phyloP scores from a whole-genome alignment of 371 early-diverging fungal genomes.

The Encephalitozoon cuniculi region DNA sequence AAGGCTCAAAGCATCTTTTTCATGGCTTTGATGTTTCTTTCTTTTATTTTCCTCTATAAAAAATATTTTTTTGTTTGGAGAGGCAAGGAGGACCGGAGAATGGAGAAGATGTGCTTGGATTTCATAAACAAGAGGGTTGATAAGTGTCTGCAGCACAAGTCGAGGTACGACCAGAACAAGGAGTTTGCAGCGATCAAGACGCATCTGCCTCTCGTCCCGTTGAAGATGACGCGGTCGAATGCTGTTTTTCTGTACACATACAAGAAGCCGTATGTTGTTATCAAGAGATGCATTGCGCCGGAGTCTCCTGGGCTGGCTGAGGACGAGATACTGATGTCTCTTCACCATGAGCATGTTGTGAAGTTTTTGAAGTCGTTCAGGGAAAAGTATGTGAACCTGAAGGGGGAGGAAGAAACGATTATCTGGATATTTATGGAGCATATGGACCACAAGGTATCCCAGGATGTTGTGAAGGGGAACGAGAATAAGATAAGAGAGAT shows the following conservation, averaged over 20 bases:
- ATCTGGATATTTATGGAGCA: slow-evolving; percentile 61
- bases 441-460: slow-evolving; percentile 46
- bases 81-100: slow-evolving; percentile 2
- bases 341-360: slow-evolving; percentile 45
- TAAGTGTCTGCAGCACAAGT: slow-evolving; percentile 34
- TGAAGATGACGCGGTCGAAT: slow-evolving; percentile 55
- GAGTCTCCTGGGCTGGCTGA: slow-evolving; percentile 48
- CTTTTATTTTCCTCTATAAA: slow-evolving; percentile 17
- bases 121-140: slow-evolving; percentile 52
- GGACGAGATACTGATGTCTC: slow-evolving; percentile 44
- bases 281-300: slow-evolving; percentile 59
- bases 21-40: background rate
- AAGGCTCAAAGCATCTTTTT: background rate
- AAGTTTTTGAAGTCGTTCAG: slow-evolving; percentile 50
- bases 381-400: slow-evolving; percentile 11
- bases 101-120: slow-evolving; percentile 27
- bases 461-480: slow-evolving; percentile 40
- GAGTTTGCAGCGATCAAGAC: slow-evolving; percentile 42
- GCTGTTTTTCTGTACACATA: slow-evolving; percentile 51
- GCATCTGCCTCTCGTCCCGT: slow-evolving; percentile 41
- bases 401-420: slow-evolving; percentile 49
- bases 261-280: slow-evolving; percentile 22
- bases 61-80: slow-evolving; percentile 9
- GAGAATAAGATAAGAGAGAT: slow-evolving; percentile 58
- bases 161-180: slow-evolving; percentile 51